Percentiles rank a stretch among this genome's conserved stretches.
Evolutionary conservation across 129 eudicot genomes (phyloP).

Genomic region (Escallonia herrerae): DNA sequence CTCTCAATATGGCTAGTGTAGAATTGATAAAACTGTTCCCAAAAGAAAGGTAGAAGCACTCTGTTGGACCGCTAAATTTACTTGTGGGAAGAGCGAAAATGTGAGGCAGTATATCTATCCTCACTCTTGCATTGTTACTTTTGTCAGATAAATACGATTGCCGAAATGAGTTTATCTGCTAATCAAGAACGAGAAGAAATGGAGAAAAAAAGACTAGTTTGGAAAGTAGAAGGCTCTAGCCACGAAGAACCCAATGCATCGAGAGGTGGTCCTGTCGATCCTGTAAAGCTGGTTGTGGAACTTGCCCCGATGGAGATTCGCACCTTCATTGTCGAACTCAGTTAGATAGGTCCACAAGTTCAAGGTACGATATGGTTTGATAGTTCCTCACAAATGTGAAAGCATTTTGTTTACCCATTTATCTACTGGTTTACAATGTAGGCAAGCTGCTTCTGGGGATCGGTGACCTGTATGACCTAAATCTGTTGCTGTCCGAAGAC

Average conservation of each 20-base stretch:
- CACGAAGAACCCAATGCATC: constrained; percentile 3
- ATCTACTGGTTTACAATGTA: not conserved
- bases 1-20: not conserved
- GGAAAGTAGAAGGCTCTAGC: constrained; percentile 42
- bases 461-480: not conserved
- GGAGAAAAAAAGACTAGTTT: constrained; percentile 41
- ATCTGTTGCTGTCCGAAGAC: not conserved
- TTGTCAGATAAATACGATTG: constrained; percentile 47
- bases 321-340: constrained; percentile 32
- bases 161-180: constrained; percentile 79
- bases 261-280: constrained; percentile 57
- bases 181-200: constrained; percentile 79
- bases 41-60: not conserved
- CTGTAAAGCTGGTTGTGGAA: constrained; percentile 34
- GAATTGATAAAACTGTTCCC: not conserved
- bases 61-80: not conserved
- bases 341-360: not conserved
- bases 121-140: not conserved
- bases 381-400: not conserved
- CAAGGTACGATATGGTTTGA: constrained; percentile 1
- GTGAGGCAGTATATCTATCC: not conserved
- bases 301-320: constrained; percentile 60
- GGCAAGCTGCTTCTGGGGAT: not conserved
- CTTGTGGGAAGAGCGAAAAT: not conserved
- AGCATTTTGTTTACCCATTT: not conserved